Evolutionary conservation across 345 rosid genomes (phyloP).

Genomic region (Gossypium stocksii): DNA sequence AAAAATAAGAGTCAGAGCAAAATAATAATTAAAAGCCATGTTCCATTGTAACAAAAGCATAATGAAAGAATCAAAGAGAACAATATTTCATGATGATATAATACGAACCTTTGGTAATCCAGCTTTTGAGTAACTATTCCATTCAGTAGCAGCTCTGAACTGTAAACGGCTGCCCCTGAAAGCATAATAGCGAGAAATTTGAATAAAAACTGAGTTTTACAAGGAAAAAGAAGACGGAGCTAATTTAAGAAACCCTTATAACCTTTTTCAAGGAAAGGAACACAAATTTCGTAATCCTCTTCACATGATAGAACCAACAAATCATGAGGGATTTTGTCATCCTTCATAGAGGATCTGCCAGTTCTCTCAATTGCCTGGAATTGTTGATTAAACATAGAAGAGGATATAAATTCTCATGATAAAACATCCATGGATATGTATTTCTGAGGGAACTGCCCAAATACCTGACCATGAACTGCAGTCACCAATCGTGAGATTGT

Average conservation of each 20-base stretch:
- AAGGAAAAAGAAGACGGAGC: not conserved
- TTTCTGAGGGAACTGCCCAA: not conserved
- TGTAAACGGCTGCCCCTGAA: constrained; percentile 69
- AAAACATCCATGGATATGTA: not conserved
- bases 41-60: not conserved
- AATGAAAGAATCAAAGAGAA: not conserved
- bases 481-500: constrained; percentile 56
- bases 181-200: not conserved
- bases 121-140: constrained; percentile 87
- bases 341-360: constrained; percentile 62
- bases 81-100: not conserved
- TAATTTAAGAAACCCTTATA: not conserved
- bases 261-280: constrained; percentile 85
- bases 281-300: constrained; percentile 54
- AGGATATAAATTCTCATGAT: not conserved
- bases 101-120: constrained; percentile 68
- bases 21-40: not conserved
- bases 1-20: not conserved
- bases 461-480: constrained; percentile 74
- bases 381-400: constrained; percentile 6
- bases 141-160: constrained; percentile 80
- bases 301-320: constrained; percentile 78
- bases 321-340: constrained; percentile 47
- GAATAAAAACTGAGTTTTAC: not conserved
- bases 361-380: constrained; percentile 67